Evolutionary conservation across 768 basidiomycete genomes (phyloP).

Genomic region (Termitomyces sp.): DNA sequence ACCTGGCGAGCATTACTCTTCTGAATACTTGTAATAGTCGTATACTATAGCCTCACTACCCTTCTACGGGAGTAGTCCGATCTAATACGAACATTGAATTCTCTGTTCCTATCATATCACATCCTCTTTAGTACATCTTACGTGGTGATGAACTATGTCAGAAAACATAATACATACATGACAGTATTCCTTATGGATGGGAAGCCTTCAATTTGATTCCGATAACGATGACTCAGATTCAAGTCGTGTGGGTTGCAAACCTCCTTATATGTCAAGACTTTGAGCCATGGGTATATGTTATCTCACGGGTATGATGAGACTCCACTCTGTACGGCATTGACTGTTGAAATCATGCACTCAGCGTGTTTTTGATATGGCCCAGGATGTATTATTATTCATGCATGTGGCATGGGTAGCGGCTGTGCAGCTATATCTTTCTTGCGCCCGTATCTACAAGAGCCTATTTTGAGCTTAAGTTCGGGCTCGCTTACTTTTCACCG

Average conservation of each 20-base stretch:
- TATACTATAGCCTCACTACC: conserved; percentile 21
- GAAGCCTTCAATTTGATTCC: not conserved
- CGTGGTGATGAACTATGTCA: conserved; percentile 9
- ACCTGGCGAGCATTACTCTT: conserved; percentile 9
- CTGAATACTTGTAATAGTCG: conserved; percentile 25
- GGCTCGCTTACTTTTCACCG: not conserved
- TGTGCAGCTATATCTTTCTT: not conserved
- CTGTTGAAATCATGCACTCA: not conserved
- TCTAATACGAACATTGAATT: conserved; percentile 15
- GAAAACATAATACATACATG: not conserved
- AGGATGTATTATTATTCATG: not conserved
- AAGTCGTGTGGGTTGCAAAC: not conserved
- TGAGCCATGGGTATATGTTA: not conserved
- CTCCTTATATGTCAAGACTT: not conserved
- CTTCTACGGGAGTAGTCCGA: conserved; percentile 10
- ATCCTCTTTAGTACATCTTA: conserved; percentile 11
- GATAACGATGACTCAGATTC: not conserved
- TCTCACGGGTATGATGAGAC: not conserved
- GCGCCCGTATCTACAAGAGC: not conserved
- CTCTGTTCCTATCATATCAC: conserved; percentile 9
- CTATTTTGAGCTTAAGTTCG: not conserved
- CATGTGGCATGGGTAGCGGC: not conserved
- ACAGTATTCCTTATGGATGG: not conserved
- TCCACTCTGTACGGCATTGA: not conserved
- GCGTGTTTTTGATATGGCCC: not conserved